These are phyloP conservation scores for Fraxinus ornus DNA, from an alignment of 305 asterid genomes.

Conservation along the genomic window DNA sequence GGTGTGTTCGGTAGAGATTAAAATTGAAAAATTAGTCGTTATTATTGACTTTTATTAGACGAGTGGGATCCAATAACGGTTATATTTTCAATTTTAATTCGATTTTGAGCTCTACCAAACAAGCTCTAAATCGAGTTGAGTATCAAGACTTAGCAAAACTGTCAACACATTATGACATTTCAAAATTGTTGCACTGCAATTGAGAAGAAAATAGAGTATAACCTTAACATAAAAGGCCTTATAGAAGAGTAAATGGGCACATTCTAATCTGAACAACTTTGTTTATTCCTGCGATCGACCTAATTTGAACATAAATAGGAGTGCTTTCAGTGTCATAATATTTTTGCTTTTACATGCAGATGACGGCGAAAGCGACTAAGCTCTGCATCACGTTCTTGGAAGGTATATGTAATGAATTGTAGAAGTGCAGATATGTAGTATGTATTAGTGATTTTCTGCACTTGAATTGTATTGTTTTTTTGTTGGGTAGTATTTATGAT, in stretches of 20 bases:
- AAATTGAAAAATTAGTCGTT: no score
- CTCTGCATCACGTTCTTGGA: constrained; percentile 9
- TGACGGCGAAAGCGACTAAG: constrained; percentile 54
- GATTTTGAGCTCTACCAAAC: no score
- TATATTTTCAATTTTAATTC: no score
- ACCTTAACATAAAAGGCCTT: not conserved
- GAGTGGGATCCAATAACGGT: no score
- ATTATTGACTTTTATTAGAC: no score
- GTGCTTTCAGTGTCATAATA: not conserved
- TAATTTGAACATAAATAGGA: not conserved
- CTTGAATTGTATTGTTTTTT: not conserved
- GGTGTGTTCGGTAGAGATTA: no score
- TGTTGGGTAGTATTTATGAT: constrained; percentile 15
- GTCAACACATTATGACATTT: not conserved
- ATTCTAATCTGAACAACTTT: not conserved
- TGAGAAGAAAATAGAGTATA: not conserved
- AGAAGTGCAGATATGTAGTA: constrained; percentile 9
- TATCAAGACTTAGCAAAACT: not conserved
- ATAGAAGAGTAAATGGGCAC: not conserved
- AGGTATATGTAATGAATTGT: constrained; percentile 26
- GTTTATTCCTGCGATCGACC: not conserved
- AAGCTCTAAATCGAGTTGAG: not conserved
- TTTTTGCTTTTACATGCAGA: constrained; percentile 38
- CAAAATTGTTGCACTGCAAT: not conserved
- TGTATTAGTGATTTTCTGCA: constrained; percentile 20